These are phyloP conservation scores for Epichloe aotearoae DNA, from an alignment of 2,329 filamentous ascomycete species.

Conservation along the genomic window DNA sequence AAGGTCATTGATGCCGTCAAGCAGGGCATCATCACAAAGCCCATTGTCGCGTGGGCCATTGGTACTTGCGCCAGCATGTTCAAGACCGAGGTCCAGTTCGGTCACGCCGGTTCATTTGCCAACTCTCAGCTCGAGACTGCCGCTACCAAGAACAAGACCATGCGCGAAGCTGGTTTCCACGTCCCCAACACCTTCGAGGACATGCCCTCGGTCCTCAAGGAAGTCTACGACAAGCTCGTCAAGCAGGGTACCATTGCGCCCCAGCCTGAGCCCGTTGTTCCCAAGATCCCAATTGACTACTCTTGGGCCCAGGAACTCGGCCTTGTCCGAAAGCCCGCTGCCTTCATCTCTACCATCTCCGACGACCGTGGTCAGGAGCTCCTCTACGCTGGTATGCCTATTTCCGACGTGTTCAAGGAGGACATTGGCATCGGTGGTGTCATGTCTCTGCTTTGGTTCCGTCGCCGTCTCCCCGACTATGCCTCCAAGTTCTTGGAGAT, in stretches of 20 bases:
- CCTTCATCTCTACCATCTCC: constrained; percentile 99
- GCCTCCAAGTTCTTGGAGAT: constrained; percentile 99
- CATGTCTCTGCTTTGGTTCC: constrained; percentile 99
- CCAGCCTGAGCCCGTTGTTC: constrained; percentile 76
- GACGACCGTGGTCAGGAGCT: constrained; percentile 99
- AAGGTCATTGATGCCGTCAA: constrained; percentile 98
- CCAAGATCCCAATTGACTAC: constrained; percentile 99
- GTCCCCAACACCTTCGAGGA: constrained; percentile 97
- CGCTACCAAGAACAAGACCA: constrained; percentile 88
- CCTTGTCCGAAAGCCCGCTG: constrained; percentile 97
- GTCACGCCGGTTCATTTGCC: constrained; percentile 95
- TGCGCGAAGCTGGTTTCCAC: constrained; percentile 88
- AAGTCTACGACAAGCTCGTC: constrained; percentile 82
- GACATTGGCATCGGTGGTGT: constrained; percentile 99
- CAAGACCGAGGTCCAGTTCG: constrained; percentile 99
- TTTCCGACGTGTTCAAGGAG: constrained; percentile 98
- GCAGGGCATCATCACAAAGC: constrained; percentile 89
- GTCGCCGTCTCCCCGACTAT: constrained; percentile 86
- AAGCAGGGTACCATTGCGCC: constrained; percentile 74
- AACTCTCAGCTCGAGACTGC: constrained; percentile 99
- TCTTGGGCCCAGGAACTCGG: constrained; percentile 98
- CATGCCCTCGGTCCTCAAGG: constrained; percentile 60
- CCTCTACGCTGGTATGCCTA: constrained; percentile 97
- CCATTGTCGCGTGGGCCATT: constrained; percentile 97
- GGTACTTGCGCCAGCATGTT: constrained; percentile 99